Conservation (phyloP, 805 yeast species). For the Saccharomycopsis oosterbeekiorum region DNA sequence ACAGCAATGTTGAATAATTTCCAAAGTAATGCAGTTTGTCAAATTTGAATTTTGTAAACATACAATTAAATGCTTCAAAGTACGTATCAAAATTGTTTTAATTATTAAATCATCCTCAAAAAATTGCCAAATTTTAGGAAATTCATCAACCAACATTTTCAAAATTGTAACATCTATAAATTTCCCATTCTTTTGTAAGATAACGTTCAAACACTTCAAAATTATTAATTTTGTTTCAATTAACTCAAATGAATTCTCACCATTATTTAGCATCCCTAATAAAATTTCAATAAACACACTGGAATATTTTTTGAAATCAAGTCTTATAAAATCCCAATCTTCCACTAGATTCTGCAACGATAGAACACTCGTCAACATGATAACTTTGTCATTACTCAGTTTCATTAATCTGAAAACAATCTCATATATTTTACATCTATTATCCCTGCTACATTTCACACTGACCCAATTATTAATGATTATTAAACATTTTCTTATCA, state of each 20-base stretch:
- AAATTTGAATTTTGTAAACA: conserved; percentile 42
- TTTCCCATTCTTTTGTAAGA: conserved; percentile 10
- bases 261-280: conserved; percentile 34
- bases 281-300: conserved; percentile 40
- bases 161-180: not conserved
- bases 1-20: conserved; percentile 53
- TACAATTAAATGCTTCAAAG: conserved; percentile 44
- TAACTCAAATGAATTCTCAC: conserved; percentile 33
- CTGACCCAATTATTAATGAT: conserved; percentile 76
- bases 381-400: conserved; percentile 63
- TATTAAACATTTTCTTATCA: conserved; percentile 68
- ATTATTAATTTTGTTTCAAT: conserved; percentile 74
- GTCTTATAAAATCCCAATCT: conserved; percentile 78
- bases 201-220: conserved; percentile 31
- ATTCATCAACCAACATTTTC: conserved; percentile 5
- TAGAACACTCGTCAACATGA: conserved; percentile 62
- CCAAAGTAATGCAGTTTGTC: conserved; percentile 49
- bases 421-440: conserved; percentile 48
- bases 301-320: conserved; percentile 56
- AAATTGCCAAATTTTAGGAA: conserved; percentile 32
- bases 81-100: conserved; percentile 42
- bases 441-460: conserved; percentile 49
- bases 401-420: conserved; percentile 42
- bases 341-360: conserved; percentile 61
- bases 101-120: conserved; percentile 35